Evolutionary conservation across 2,329 filamentous ascomycete genomes (phyloP), one percentile per base, ranked within the genome.

Genomic region (Colletotrichum chlorophyti): DNA sequence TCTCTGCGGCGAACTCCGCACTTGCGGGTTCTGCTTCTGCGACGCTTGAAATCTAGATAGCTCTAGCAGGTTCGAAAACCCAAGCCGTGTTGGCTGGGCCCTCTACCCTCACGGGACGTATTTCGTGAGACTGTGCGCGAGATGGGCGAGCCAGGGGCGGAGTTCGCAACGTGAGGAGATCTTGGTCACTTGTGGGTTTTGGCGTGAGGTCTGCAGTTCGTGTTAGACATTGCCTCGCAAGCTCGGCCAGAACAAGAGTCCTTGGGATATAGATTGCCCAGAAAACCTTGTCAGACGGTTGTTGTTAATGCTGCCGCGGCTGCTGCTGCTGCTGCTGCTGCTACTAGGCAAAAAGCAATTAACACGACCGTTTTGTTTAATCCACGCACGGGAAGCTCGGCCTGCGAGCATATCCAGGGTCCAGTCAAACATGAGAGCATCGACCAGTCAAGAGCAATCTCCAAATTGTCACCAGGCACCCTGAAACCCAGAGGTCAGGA

Each of bases 111-210:
- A 32, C n/a, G 23, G 27, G 27, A 19, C 27, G 46, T 21, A 19
- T 37, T 26, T 46, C 32, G 26, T 46, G 40, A 46, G 48, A 35
- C 14, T 34, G 14, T 27, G 17, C 27, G 26, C 14, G n/a, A 34
- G 26, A 19, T 26, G n/a, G n/a, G n/a, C n/a, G n/a, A 7, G 15
- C 26, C 37, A 32, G 40, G 48, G 17, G 17, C 27, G 5, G 14
- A 40, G 27, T 29, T 14, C 2, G 35, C 42, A 35, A 53, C 48
- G 42, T 24, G 49, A 58, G 47, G 49, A 29, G 42, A 54, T 58
- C 54, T n/a, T 26, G 50, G 24, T 54, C 54, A 54, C 54, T 45
- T 6, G 49, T 47, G 35, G 54, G 41, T 19, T 32, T 34, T 15
- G 40, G 45, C 38, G 46, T 57, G 53, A 45, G 34, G 24, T 52